A percentile compares a stretch with the other conserved stretches of the same genome.
Conservation (phyloP, 768 basidiomycete genomes). For the Scleroderma bovista region DNA sequence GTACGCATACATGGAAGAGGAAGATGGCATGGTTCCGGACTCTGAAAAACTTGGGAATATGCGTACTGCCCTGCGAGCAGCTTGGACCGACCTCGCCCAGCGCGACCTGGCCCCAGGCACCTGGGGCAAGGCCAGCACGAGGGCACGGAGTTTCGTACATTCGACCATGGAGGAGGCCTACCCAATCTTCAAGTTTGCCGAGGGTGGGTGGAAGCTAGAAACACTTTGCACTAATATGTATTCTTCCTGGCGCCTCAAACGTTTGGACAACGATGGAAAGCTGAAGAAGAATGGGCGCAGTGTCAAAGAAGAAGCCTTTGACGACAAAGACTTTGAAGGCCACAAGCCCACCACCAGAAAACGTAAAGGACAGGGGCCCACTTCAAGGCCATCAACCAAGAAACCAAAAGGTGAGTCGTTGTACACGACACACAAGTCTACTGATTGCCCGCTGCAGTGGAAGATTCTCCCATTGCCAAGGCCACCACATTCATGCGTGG, state of each 20-base stretch:
- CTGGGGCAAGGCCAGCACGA: conserved; percentile 3
- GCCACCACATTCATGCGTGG: too few relatives aligned
- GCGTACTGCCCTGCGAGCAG: neutral
- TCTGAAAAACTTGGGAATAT: neutral
- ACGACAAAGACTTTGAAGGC: neutral
- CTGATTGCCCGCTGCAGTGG: too few relatives aligned
- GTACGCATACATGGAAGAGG: too few relatives aligned
- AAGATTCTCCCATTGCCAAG: too few relatives aligned
- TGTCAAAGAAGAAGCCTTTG: neutral
- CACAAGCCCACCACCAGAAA: neutral
- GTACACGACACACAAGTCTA: too few relatives aligned
- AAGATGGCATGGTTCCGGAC: neutral
- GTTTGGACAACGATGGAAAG: neutral
- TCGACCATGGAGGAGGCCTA: neutral
- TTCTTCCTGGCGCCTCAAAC: neutral
- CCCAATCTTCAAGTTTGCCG: neutral
- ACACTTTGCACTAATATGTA: neutral
- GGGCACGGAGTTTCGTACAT: neutral
- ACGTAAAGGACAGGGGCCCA: neutral
- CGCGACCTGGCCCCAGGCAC: neutral
- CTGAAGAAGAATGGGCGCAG: neutral
- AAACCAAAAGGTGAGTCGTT: neutral
- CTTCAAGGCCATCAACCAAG: neutral
- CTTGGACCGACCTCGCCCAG: conserved; percentile 2
- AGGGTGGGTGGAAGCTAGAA: conserved; percentile 5